Percentiles rank a stretch among this genome's conserved stretches.
Evolutionary conservation across 805 yeast genomes (phyloP).

Genomic region (Lipomyces orientalis): DNA sequence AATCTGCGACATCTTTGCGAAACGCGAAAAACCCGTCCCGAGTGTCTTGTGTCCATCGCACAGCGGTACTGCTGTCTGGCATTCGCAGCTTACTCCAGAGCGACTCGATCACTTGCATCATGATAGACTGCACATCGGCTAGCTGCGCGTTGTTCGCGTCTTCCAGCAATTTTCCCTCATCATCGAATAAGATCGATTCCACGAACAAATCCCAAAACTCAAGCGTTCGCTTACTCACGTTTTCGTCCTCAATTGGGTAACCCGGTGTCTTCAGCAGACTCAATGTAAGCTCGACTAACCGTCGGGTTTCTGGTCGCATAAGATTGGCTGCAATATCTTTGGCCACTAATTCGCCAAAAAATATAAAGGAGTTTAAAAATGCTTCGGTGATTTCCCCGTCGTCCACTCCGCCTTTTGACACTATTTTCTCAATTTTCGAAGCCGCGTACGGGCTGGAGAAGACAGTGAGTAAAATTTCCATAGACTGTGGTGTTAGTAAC

Average conservation of each 20-base stretch:
- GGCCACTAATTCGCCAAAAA: constrained; percentile 34
- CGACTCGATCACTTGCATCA: constrained; percentile 38
- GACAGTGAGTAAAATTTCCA: constrained; percentile 11
- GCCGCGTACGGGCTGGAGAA: constrained; percentile 26
- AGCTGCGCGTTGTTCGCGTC: background rate
- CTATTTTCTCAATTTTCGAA: constrained; percentile 45
- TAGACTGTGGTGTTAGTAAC: constrained; percentile 13
- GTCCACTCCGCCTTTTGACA: constrained; percentile 46
- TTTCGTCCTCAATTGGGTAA: constrained; percentile 32
- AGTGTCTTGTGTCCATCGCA: constrained; percentile 45
- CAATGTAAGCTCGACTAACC: constrained; percentile 22
- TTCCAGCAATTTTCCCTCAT: constrained; percentile 10
- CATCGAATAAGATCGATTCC: constrained; percentile 29
- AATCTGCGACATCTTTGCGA: constrained; percentile 76
- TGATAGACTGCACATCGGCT: constrained; percentile 7
- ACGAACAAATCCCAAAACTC: constrained; percentile 38
- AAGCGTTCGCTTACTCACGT: constrained; percentile 29
- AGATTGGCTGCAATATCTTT: constrained; percentile 20
- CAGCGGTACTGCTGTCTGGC: constrained; percentile 19
- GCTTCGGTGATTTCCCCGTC: constrained; percentile 40
- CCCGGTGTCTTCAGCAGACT: constrained; percentile 26
- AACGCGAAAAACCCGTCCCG: constrained; percentile 67
- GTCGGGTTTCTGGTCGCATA: constrained; percentile 4
- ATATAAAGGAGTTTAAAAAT: constrained; percentile 26
- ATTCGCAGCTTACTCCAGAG: constrained; percentile 34